Conservation (phyloP, 352 stramenopile genomes). For the Pythium brachiatum region DNA sequence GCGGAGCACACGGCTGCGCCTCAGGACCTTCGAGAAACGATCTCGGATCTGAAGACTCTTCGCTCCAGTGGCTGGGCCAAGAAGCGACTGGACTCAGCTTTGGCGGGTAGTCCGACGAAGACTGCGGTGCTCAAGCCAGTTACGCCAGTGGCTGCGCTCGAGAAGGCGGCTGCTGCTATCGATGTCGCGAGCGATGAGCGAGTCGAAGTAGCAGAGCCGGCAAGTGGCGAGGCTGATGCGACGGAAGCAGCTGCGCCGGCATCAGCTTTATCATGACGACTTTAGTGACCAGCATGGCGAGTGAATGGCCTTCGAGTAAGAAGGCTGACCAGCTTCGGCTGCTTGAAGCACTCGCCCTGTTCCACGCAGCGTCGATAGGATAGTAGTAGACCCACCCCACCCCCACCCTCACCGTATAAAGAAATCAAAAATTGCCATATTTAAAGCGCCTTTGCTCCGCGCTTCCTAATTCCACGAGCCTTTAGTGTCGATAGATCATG, state of each 20-base stretch:
- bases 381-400: no score
- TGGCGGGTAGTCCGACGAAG: slow-evolving; percentile 8
- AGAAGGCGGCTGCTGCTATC: background rate
- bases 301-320: background rate
- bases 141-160: background rate
- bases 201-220: background rate
- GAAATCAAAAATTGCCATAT: slow-evolving; percentile 21
- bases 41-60: slow-evolving; percentile 45
- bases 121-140: background rate
- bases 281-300: background rate
- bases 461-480: background rate
- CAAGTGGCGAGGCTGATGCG: background rate
- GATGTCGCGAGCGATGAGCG: background rate
- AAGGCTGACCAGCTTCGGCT: background rate
- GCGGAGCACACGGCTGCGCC: slow-evolving; percentile 36
- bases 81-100: slow-evolving; percentile 32
- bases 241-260: background rate
- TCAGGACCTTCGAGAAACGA: slow-evolving; percentile 37
- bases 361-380: background rate
- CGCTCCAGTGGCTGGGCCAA: slow-evolving; percentile 58
- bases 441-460: slow-evolving; percentile 5
- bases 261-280: background rate
- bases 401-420: background rate
- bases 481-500: slow-evolving; percentile 21
- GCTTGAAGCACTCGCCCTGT: no score